Conservation (phyloP, 257 asterid genomes). For the Nicotiana noctiflora region DNA sequence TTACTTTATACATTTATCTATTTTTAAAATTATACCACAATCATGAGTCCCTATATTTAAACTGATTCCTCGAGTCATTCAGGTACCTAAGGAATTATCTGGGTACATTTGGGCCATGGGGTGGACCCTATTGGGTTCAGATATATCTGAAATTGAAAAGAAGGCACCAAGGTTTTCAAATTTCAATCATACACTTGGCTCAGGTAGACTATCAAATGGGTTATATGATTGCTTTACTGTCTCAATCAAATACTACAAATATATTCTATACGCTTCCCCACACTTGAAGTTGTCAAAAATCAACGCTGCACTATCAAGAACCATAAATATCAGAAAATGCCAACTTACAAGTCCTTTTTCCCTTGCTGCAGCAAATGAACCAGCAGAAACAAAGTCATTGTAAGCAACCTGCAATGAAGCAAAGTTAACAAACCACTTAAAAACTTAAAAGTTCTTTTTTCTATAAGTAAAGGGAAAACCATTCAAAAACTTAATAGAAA, state of each 20-base stretch:
- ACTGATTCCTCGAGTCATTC: not conserved
- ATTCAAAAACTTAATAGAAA: not conserved
- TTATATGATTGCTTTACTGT: not conserved
- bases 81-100: not conserved
- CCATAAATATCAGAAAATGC: constrained; percentile 5
- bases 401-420: constrained; percentile 65
- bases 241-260: not conserved
- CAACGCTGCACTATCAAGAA: not conserved
- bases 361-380: constrained; percentile 87
- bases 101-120: not conserved
- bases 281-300: not conserved
- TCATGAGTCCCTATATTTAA: not conserved
- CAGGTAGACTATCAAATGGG: constrained; percentile 2
- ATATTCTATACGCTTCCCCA: not conserved
- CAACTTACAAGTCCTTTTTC: constrained; percentile 94
- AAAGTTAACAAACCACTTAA: constrained; percentile 9
- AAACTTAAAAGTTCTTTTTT: not conserved
- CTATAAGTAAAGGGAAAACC: not conserved
- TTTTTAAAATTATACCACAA: not conserved
- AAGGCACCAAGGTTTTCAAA: not conserved
- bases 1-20: not conserved
- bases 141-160: not conserved
- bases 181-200: not conserved
- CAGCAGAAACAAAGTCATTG: constrained; percentile 82
- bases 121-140: not conserved